Base-by-base conservation (phyloP, 2,329 filamentous ascomycete genomes). In the Pyrenophora teres region DNA sequence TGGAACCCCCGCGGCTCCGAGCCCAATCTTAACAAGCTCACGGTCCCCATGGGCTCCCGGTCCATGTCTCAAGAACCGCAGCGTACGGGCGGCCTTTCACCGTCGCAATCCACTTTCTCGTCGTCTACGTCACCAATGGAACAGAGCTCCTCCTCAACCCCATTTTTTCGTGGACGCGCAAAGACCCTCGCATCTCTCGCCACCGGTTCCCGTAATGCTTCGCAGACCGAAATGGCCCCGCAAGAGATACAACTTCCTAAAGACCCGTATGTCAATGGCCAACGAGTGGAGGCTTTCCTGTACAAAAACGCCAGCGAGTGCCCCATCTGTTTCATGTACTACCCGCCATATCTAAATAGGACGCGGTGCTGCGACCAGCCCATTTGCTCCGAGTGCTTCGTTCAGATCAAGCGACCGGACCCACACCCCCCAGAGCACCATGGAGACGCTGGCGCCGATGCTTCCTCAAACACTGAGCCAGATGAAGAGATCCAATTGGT, bases 341-440 rank as follows among this genome's bases (percentile, higher is more conserved):
- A 97, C 62, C 94, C 94, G 0, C 92, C 92, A 3, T 95, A 95
- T 69, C 81, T 99, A 25, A 99, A 99, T 76, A 88, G 87, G 60
- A 99, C 94, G 0, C 83, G 94, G 60, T 99, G 94, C 71, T 99
- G 94, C 73, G 92, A 96, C 65, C 94, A 99, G 71, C 82, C 89
- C 5, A 97, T 99, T 57, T 99, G 94, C 76, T 97, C 92, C 36
- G 94, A 99, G 76, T 99, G 94, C 73, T 99, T 99, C 67, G 94
- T 99, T 3, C 94, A 99, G 73, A 99, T 99, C 71, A 97, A 97
- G 73, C 85, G 94, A 36, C 87, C 92, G 3, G 93, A 99, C 59
- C 92, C 92, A 8, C 90, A 97, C 71, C 85, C 92, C 33, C 90
- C 91, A 1, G 90, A 96, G 70, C 90, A 94, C 67, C 82, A 82